phyloP scores from a whole-genome alignment of 345 rosid species.

The Melaleuca alternifolia region DNA sequence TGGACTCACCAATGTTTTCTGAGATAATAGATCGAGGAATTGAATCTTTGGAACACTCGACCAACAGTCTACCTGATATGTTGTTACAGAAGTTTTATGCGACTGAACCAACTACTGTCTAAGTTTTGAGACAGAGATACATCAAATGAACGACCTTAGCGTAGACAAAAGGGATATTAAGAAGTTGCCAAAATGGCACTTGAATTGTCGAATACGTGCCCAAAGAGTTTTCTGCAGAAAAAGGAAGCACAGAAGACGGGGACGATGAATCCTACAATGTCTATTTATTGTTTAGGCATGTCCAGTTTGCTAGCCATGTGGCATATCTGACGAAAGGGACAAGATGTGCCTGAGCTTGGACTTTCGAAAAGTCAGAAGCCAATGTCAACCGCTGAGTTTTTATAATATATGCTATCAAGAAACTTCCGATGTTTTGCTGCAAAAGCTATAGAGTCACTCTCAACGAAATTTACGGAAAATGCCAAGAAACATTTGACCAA shows the following conservation, averaged over 20 bases:
- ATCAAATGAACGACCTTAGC: background rate
- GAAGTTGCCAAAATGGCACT: background rate
- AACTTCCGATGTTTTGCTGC: background rate
- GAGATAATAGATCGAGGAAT: background rate
- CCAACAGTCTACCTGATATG: background rate
- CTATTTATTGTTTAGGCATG: background rate
- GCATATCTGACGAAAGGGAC: background rate
- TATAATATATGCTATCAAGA: background rate
- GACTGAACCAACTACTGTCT: background rate
- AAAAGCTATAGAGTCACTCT: background rate
- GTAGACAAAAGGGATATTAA: background rate
- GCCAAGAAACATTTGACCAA: background rate
- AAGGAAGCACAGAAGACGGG: background rate
- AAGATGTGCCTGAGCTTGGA: background rate
- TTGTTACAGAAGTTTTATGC: background rate
- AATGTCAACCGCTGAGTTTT: background rate
- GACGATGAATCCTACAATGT: background rate
- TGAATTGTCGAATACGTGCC: background rate
- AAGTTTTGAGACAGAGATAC: background rate
- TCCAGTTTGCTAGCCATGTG: background rate
- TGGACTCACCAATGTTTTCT: background rate
- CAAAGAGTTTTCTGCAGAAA: background rate
- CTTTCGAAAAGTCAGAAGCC: background rate
- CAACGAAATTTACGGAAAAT: background rate
- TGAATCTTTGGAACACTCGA: background rate